Conservation (phyloP, 768 basidiomycete genomes). For the Pleurotus ostreatus region DNA sequence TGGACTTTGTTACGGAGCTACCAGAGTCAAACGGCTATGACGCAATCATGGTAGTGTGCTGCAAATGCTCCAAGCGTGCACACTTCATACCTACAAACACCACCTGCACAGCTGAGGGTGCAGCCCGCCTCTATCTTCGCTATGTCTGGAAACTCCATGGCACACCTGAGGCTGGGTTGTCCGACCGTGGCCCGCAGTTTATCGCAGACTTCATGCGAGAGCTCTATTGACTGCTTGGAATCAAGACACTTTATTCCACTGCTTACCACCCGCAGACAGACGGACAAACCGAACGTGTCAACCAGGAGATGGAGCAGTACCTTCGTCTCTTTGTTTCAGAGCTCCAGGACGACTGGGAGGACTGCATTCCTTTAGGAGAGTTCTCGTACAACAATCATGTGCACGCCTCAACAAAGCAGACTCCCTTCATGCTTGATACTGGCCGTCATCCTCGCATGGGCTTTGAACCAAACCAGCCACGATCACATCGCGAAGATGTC, state of each 20-base stretch:
- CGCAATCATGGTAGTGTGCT: conserved; percentile 28
- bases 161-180: neutral
- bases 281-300: conserved; percentile 15
- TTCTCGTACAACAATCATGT: conserved; percentile 35
- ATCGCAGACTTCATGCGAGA: neutral
- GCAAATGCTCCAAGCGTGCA: conserved; percentile 15
- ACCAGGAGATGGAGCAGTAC: conserved; percentile 32
- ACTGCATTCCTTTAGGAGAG: conserved; percentile 33
- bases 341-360: conserved; percentile 40
- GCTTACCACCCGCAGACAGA: conserved; percentile 40
- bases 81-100: conserved; percentile 20
- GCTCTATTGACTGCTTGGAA: conserved; percentile 11
- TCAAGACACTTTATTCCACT: conserved; percentile 23
- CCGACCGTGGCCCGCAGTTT: neutral
- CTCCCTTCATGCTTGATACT: too few species aligned
- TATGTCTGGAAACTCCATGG: neutral
- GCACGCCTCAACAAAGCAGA: conserved; percentile 22
- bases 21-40: conserved; percentile 25
- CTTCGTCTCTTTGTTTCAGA: conserved; percentile 29
- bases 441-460: too few species aligned
- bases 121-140: conserved; percentile 10
- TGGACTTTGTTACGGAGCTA: conserved; percentile 32
- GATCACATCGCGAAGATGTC: too few species aligned
- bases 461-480: too few species aligned
- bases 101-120: conserved; percentile 13